phyloP scores from a whole-genome alignment of 2,329 filamentous ascomycete species.

The Leptographium galeiforme region DNA sequence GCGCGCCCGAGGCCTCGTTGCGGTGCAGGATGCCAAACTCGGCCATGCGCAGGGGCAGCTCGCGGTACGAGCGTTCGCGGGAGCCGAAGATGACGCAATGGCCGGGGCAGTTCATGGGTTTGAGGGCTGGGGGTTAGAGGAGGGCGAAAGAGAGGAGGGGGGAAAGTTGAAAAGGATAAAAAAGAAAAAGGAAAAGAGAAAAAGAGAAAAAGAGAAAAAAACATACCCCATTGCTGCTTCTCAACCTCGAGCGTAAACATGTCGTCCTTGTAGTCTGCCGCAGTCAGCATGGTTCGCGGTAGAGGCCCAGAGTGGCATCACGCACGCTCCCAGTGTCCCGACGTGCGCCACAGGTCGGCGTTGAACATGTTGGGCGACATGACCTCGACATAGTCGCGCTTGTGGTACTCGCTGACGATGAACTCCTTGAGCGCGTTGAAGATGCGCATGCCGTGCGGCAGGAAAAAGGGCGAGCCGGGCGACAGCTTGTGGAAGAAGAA shows the following conservation, averaged over 20 bases:
- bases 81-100: conserved; percentile 76
- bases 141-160: neutral
- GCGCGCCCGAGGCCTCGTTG: conserved; percentile 70
- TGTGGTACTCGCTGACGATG: conserved; percentile 79
- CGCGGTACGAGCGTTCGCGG: conserved; percentile 59
- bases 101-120: conserved; percentile 87
- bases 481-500: conserved; percentile 94
- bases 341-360: conserved; percentile 81
- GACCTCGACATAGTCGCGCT: conserved; percentile 87
- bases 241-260: conserved; percentile 70
- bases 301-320: neutral
- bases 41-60: conserved; percentile 71
- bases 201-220: neutral
- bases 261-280: conserved; percentile 67
- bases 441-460: conserved; percentile 57
- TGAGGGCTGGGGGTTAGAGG: conserved; percentile 7
- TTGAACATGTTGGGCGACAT: conserved; percentile 97
- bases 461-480: conserved; percentile 85
- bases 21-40: conserved; percentile 81
- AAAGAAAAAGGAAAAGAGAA: neutral
- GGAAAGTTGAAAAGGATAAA: no score
- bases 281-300: conserved; percentile 1
- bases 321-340: conserved; percentile 70
- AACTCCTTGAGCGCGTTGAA: conserved; percentile 42
- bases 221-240: conserved; percentile 41